Evolutionary conservation across 176 grass and related monocot species (phyloP).

Genomic region (Calamus simplicifolius): DNA sequence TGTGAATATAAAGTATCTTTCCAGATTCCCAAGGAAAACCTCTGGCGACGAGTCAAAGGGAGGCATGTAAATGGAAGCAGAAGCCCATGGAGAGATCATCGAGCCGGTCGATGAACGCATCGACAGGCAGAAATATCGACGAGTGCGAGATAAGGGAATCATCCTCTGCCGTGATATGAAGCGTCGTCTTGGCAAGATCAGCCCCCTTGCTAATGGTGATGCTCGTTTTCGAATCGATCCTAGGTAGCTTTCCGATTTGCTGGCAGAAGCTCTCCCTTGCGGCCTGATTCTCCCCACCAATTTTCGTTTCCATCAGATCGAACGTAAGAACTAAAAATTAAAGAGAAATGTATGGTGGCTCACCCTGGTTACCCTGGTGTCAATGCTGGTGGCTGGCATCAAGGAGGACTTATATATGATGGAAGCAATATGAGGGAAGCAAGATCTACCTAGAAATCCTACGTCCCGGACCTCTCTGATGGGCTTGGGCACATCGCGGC

Average conservation of each 20-base stretch:
- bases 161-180: conserved; percentile 69
- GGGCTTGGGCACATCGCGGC: no score
- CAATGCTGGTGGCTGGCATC: no score
- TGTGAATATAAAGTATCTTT: conserved; percentile 67
- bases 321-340: no score
- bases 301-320: no score
- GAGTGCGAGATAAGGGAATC: conserved; percentile 87
- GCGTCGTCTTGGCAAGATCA: conserved; percentile 59
- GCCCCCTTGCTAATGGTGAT: conserved; percentile 52
- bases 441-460: no score
- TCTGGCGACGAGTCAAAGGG: conserved; percentile 37
- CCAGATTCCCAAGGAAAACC: conserved; percentile 61
- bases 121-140: conserved; percentile 65
- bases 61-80: conserved; percentile 55
- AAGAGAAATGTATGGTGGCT: no score
- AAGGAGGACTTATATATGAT: no score
- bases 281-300: no score
- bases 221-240: conserved; percentile 41
- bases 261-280: no score
- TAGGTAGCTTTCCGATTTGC: conserved; percentile 40
- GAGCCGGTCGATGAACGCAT: conserved; percentile 58
- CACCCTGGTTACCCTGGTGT: no score
- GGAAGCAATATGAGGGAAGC: no score
- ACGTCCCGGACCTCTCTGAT: no score
- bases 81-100: conserved; percentile 63